Evolutionary conservation across 805 yeast genomes (phyloP), one percentile per base, ranked within the genome.

Genomic region (Ogataea zsoltii): DNA sequence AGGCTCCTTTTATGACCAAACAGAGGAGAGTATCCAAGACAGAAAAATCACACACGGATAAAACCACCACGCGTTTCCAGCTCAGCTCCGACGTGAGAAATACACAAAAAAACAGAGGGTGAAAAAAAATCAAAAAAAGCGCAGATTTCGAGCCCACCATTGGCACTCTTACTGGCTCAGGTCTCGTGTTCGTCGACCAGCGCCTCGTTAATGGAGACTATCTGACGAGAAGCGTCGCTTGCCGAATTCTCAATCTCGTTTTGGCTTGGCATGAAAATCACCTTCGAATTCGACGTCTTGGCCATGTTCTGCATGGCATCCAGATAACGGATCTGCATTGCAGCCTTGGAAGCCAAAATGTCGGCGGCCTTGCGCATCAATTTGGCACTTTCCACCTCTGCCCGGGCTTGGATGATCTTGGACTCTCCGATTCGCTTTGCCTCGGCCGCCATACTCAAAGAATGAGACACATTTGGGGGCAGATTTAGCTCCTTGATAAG

Each of bases 301-400:
- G 88, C 85, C 88, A 83, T 83, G 49, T 70, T 71, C 66, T 82
- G 88, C 81, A 83, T 80, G n/a, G 89, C 89, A 56, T 83, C 90
- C 65, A 83, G 72, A 60, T 83, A 83, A 64, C 90, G 70, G 62
- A 83, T 83, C 69, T 83, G 89, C 86, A 83, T 82, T 23, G 89
- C 90, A 12, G 88, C 80, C 54, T 82, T 82, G 32, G 86, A 80
- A 37, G 85, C 84, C 58, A 83, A 74, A 47, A 83, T 82, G 63
- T 83, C 88, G 42, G 89, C 88, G 23, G 89, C 88, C 64, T 82
- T 80, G 69, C 90, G 76, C 88, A 83, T 83, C 53, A 82, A 74
- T 63, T 82, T 82, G 42, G 89, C 88, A 59, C 80, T 71, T 64
- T 83, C 90, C 42, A 83, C 88, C 67, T 83, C 90, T 15, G 88